Evolutionary conservation across 257 asterid species (phyloP), one percentile per base, ranked within the genome.

Genomic region (Asclepias syriaca): DNA sequence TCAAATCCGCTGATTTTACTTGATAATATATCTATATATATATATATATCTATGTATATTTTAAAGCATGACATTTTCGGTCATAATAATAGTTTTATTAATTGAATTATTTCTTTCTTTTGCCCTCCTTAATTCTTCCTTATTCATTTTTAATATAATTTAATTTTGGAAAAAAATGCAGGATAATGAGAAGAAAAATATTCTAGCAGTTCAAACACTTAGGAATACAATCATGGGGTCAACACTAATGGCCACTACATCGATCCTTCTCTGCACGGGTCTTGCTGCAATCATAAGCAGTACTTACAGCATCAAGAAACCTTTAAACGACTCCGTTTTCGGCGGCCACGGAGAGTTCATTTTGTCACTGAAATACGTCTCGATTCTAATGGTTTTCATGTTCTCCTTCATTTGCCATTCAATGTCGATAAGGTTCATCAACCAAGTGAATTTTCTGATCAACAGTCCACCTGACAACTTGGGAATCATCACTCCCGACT

Each of bases 311-410:
- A 77, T 93, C 48, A 93, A 93, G 77, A 88, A 93, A 57, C 98
- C 98, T 24, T 59, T 93, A 15, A 86, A 85, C 77, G 97, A 93
- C 79, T 65, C 83, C 56, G 82, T 91, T 0, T 93, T 87, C 63
- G 98, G 98, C 3, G 97, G 91, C 0, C 98, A 93, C 69, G 98
- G 98, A 8, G 97, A 93, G 81, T 86, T 91, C 85, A 91, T 91
- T 89, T 71, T 89, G 82, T 93, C 97, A 8, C 77, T 93, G 4
- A 93, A 93, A 68, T 93, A 89, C 80, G 97, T 89, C 0, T 59
- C 92, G 0, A 81, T 93, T 53, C 93, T 93, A 74, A 79, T 87
- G 68, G 46, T 87, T 74, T 83, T 90, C 76, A 77, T 89, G 77
- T 87, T 89, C 83, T 85, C 98, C 37, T 93, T 93, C 86, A 1